Percentiles rank a stretch among this genome's conserved stretches.
These are phyloP conservation scores for Euphorbia celastroides DNA, from an alignment of 441 rosid species.

Conservation along the genomic window DNA sequence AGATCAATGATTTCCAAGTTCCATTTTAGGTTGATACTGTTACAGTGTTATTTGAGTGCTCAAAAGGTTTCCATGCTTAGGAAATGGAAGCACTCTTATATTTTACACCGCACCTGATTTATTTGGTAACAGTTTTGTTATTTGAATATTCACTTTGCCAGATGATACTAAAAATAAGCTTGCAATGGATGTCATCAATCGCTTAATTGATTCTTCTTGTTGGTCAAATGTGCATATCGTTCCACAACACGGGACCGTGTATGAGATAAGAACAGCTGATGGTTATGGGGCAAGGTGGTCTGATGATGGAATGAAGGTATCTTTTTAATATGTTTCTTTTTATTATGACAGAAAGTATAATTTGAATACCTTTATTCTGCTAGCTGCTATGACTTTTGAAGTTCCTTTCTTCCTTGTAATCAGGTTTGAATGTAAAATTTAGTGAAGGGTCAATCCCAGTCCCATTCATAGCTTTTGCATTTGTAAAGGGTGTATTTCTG, in stretches of 20 bases:
- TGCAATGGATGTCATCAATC: slow-evolving; percentile 43
- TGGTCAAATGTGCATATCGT: slow-evolving; percentile 68
- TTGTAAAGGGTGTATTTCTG: background rate
- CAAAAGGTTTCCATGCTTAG: background rate
- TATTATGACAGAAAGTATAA: background rate
- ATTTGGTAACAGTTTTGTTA: background rate
- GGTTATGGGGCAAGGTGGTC: slow-evolving; percentile 83
- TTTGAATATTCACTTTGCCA: slow-evolving; percentile 16
- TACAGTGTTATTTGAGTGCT: background rate
- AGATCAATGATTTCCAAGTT: background rate
- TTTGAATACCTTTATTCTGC: background rate
- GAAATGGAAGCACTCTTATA: background rate
- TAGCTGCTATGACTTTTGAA: background rate
- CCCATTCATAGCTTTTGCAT: background rate
- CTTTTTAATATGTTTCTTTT: background rate
- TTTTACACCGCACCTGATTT: background rate
- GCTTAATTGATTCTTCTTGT: slow-evolving; percentile 37
- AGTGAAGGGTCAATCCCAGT: background rate
- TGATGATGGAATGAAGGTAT: slow-evolving; percentile 64
- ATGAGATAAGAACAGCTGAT: slow-evolving; percentile 57
- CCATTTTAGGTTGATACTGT: background rate
- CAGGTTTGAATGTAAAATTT: background rate
- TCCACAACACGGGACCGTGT: slow-evolving; percentile 60
- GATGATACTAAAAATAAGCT: slow-evolving; percentile 50
- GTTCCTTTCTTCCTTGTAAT: background rate